Conservation (phyloP, 1,139 yeast genomes). For the Wickerhamomyces sp. region DNA sequence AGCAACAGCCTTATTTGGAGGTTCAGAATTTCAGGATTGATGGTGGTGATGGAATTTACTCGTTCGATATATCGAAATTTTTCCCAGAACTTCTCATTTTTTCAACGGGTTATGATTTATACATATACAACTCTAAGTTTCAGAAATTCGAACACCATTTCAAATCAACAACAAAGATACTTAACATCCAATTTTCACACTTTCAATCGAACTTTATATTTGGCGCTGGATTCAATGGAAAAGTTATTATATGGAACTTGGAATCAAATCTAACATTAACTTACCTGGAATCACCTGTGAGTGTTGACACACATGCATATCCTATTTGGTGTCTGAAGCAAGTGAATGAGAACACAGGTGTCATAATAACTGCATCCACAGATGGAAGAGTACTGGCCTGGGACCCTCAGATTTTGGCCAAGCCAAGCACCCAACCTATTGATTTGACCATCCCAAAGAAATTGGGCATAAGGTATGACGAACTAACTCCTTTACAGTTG, state of each 20-base stretch:
- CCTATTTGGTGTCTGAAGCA: constrained; percentile 36
- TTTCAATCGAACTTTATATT: constrained; percentile 32
- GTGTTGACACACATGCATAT: constrained; percentile 34
- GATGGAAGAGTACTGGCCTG: constrained; percentile 45
- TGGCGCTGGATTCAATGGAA: constrained; percentile 47
- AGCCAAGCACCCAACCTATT: constrained; percentile 31
- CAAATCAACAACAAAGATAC: constrained; percentile 40
- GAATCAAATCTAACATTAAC: constrained; percentile 22
- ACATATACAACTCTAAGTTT: constrained; percentile 15
- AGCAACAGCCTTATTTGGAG: constrained; percentile 8
- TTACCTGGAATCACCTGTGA: constrained; percentile 28
- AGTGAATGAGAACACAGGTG: constrained; percentile 28
- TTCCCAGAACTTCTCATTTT: constrained; percentile 28
- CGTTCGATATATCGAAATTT: constrained; percentile 16
- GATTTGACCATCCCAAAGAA: constrained; percentile 25
- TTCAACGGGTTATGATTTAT: constrained; percentile 25
- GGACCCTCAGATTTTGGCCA: constrained; percentile 39
- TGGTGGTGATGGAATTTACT: constrained; percentile 10
- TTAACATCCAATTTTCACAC: constrained; percentile 34
- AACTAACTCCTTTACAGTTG: constrained; percentile 34
- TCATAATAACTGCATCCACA: constrained; percentile 35
- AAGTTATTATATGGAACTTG: constrained; percentile 41
- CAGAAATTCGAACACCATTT: constrained; percentile 38
- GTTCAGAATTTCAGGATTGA: constrained; percentile 5
- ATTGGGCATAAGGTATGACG: constrained; percentile 27